These are phyloP conservation scores for Phytopythium montanum DNA, from an alignment of 352 stramenopile genomes.

Conservation along the genomic window DNA sequence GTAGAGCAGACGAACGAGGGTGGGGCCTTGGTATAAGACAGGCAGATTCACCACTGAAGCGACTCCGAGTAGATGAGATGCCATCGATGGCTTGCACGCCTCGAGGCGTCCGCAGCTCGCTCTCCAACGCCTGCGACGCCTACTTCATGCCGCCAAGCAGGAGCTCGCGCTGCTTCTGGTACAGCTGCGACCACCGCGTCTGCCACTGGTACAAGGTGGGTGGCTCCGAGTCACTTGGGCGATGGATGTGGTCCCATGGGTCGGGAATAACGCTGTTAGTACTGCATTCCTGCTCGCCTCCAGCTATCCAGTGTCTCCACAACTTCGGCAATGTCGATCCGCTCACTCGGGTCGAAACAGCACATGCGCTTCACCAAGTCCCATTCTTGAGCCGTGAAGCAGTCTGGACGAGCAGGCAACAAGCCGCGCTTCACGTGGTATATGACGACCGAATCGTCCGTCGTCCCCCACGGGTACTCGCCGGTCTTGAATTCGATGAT, in stretches of 20 bases:
- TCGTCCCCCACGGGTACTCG: constrained; percentile 1
- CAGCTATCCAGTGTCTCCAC: no score
- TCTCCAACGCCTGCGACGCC: neutral
- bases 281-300: no score
- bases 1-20: constrained; percentile 3
- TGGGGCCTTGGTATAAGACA: neutral
- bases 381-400: constrained; percentile 1
- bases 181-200: constrained; percentile 2
- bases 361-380: neutral
- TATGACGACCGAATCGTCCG: neutral
- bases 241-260: constrained; percentile 1
- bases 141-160: constrained; percentile 4
- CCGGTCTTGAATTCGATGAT: neutral
- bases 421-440: neutral
- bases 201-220: constrained; percentile 4
- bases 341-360: neutral
- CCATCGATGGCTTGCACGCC: neutral
- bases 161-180: constrained; percentile 3
- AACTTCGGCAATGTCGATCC: neutral
- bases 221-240: neutral
- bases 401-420: neutral
- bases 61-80: no score
- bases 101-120: neutral
- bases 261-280: no score
- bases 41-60: no score